These are phyloP conservation scores for Venturia oleaginea DNA, from an alignment of 2,329 filamentous ascomycete genomes.

Conservation along the genomic window DNA sequence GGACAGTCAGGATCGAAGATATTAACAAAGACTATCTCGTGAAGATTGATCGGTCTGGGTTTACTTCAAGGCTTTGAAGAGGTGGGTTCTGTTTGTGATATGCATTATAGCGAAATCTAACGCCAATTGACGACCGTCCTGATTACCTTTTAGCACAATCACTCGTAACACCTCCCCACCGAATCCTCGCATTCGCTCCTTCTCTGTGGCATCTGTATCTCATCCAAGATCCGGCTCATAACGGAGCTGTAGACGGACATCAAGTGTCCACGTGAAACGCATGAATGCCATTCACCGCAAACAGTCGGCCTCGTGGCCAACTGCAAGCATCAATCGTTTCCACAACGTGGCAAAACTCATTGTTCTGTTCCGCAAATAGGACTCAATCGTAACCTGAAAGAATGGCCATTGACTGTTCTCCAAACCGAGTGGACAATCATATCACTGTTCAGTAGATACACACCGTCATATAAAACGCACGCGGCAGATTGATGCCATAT, in stretches of 20 bases:
- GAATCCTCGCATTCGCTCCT: background rate
- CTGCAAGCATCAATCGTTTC: background rate
- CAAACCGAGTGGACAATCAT: background rate
- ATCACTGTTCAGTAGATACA: background rate
- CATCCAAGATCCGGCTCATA: background rate
- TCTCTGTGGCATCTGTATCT: background rate
- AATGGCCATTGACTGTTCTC: background rate
- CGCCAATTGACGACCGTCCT: background rate
- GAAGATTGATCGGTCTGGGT: conserved; percentile 10
- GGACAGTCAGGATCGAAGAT: conserved; percentile 14
- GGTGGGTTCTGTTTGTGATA: background rate
- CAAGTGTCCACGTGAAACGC: background rate
- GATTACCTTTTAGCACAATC: background rate
- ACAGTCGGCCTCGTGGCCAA: background rate
- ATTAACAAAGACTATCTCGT: conserved; percentile 15
- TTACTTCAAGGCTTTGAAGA: conserved; percentile 8
- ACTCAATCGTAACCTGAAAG: background rate
- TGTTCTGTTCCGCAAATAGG: background rate
- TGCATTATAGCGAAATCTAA: background rate
- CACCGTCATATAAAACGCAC: background rate
- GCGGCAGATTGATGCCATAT: background rate
- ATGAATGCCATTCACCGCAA: background rate
- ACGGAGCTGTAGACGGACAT: background rate
- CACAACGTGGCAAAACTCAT: background rate
- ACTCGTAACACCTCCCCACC: too few relatives aligned